Conservation (phyloP, 805 yeast species). For the Jamesozyma gamospora region DNA sequence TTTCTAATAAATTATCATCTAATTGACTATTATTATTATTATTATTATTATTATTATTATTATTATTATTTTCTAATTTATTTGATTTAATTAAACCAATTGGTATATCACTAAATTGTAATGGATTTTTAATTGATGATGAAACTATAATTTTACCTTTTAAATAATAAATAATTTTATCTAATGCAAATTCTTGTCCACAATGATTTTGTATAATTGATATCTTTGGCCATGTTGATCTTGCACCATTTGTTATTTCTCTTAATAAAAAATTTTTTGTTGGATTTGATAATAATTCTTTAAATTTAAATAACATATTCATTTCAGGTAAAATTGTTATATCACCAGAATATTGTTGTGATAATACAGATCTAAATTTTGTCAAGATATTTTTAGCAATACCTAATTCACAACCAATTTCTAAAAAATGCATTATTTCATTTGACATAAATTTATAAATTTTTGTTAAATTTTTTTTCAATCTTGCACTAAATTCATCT, state of each 20-base stretch:
- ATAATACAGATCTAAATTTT: conserved; percentile 61
- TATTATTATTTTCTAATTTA: conserved; percentile 3
- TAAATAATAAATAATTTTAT: conserved; percentile 60
- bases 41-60: conserved; percentile 2
- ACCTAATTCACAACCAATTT: conserved; percentile 66
- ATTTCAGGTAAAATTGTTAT: conserved; percentile 84
- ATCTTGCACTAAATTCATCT: conserved; percentile 44
- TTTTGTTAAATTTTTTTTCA: conserved; percentile 43
- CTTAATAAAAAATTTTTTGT: conserved; percentile 62
- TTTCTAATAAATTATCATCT: conserved; percentile 23
- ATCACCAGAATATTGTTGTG: conserved; percentile 88
- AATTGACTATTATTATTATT: conserved; percentile 1
- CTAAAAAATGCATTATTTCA: conserved; percentile 72
- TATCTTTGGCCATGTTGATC: conserved; percentile 90
- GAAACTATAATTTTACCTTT: conserved; percentile 49
- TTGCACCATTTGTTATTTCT: conserved; percentile 64
- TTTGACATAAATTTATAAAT: conserved; percentile 50
- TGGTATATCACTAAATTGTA: conserved; percentile 19
- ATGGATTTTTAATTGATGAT: conserved; percentile 24
- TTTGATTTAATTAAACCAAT: conserved; percentile 7
- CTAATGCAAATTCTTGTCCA: conserved; percentile 79
- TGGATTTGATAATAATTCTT: conserved; percentile 68
- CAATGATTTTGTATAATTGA: conserved; percentile 83
- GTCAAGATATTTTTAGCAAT: conserved; percentile 62
- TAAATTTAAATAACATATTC: conserved; percentile 43